A percentile compares a stretch with the other conserved stretches of the same genome.
Conservation (phyloP, 23 red algal species). For the Gracilariopsis chorda region DNA sequence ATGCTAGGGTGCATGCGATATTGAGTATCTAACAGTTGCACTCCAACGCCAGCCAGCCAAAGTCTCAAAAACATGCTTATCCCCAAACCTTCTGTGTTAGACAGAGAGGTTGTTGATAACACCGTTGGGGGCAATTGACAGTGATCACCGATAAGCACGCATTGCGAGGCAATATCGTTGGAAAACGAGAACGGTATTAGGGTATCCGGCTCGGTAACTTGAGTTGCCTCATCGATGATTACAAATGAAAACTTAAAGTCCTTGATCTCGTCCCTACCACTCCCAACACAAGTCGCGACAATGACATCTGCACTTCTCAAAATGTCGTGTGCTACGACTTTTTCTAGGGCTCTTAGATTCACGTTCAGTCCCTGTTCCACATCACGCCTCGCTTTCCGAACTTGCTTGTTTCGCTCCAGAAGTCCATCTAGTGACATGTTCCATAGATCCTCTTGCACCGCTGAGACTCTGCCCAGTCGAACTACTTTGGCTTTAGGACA, state of each 20-base stretch:
- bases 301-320: conserved; percentile 41
- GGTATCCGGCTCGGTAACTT: conserved; percentile 69
- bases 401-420: not conserved
- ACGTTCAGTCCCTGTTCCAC: not conserved
- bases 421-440: conserved; percentile 12
- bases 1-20: conserved; percentile 94
- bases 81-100: not conserved
- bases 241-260: conserved; percentile 67
- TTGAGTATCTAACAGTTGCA: conserved; percentile 46
- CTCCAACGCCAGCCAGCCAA: conserved; percentile 29
- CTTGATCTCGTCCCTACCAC: conserved; percentile 34
- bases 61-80: conserved; percentile 67
- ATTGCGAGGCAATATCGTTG: not conserved
- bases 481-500: not conserved
- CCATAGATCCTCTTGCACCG: conserved; percentile 50
- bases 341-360: conserved; percentile 2
- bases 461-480: conserved; percentile 31
- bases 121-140: conserved; percentile 82
- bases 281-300: conserved; percentile 63
- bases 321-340: not conserved
- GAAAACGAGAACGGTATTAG: conserved; percentile 68
- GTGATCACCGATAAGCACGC: conserved; percentile 87
- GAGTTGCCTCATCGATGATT: conserved; percentile 86
- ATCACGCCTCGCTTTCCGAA: conserved; percentile 9
- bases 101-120: not conserved